phyloP scores from a whole-genome alignment of 164 flowering plant species.

The Berberis thunbergii region DNA sequence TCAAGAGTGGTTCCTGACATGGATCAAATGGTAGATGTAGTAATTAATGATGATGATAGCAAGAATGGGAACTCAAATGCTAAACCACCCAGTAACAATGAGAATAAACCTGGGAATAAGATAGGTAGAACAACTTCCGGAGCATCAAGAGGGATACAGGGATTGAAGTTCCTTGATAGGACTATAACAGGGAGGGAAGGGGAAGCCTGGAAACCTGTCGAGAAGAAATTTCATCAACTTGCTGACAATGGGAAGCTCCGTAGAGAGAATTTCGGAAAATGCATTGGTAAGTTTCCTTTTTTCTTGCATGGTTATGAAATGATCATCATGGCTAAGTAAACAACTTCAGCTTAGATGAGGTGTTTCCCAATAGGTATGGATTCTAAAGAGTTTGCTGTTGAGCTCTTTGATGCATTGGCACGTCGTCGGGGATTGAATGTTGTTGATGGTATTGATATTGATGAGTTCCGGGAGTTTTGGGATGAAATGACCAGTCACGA shows the following conservation, averaged over 20 bases:
- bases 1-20: slow-evolving; percentile 12
- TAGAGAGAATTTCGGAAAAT: slow-evolving; percentile 63
- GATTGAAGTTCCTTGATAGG: slow-evolving; percentile 70
- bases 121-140: slow-evolving; percentile 25
- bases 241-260: slow-evolving; percentile 43
- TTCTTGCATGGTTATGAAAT: not conserved
- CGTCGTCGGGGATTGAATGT: slow-evolving; percentile 43
- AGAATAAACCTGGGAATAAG: slow-evolving; percentile 16
- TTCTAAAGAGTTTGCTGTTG: slow-evolving; percentile 69
- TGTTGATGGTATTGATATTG: slow-evolving; percentile 39
- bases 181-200: slow-evolving; percentile 54
- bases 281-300: slow-evolving; percentile 45
- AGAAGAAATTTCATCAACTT: slow-evolving; percentile 52
- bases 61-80: not conserved
- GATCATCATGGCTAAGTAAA: not conserved
- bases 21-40: slow-evolving; percentile 26
- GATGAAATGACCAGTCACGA: slow-evolving; percentile 61
- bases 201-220: slow-evolving; percentile 66
- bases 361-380: slow-evolving; percentile 57
- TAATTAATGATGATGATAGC: slow-evolving; percentile 8
- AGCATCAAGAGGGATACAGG: slow-evolving; percentile 45
- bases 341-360: not conserved
- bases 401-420: slow-evolving; percentile 62
- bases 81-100: slow-evolving; percentile 1
- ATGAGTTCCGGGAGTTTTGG: slow-evolving; percentile 62